Conservation (phyloP, 352 stramenopile species). For the Globisporangium radiosum region DNA sequence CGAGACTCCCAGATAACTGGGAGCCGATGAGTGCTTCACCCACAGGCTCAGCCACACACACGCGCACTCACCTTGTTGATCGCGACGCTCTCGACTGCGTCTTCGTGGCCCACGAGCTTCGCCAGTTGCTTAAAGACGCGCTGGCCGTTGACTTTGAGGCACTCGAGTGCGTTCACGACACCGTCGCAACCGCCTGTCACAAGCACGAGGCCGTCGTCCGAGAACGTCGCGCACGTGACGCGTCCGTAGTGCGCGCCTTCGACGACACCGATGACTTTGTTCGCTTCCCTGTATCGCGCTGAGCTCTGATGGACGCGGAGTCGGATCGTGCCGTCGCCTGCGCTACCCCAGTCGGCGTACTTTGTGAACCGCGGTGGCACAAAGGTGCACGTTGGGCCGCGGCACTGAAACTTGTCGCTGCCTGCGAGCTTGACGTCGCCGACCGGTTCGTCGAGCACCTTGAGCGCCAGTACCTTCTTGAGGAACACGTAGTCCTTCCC, state of each 20-base stretch:
- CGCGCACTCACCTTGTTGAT: slow-evolving; percentile 45
- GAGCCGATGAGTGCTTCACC: background rate
- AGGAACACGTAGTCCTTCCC: slow-evolving; percentile 76
- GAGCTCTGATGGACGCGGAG: slow-evolving; percentile 51
- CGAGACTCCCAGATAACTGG: too few relatives aligned
- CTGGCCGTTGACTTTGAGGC: slow-evolving; percentile 44
- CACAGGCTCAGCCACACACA: background rate
- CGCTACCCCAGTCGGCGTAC: slow-evolving; percentile 56
- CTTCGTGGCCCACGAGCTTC: slow-evolving; percentile 65
- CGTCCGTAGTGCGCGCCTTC: slow-evolving; percentile 51
- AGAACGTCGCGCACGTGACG: slow-evolving; percentile 54
- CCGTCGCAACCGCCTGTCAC: slow-evolving; percentile 64
- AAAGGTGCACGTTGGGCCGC: slow-evolving; percentile 37
- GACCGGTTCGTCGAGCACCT: slow-evolving; percentile 34
- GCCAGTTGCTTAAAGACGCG: slow-evolving; percentile 59
- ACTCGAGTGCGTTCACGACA: slow-evolving; percentile 70
- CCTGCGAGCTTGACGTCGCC: slow-evolving; percentile 43
- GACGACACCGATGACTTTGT: slow-evolving; percentile 60
- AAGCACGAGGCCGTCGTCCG: slow-evolving; percentile 47
- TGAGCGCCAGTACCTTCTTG: slow-evolving; percentile 36
- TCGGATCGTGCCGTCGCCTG: slow-evolving; percentile 45
- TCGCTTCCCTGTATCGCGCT: slow-evolving; percentile 45
- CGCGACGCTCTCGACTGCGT: slow-evolving; percentile 48
- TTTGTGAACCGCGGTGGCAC: slow-evolving; percentile 68
- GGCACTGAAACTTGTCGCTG: slow-evolving; percentile 60